Evolutionary conservation across 2,329 filamentous ascomycete species (phyloP).

Genomic region (Tolypocladium pustulatum): DNA sequence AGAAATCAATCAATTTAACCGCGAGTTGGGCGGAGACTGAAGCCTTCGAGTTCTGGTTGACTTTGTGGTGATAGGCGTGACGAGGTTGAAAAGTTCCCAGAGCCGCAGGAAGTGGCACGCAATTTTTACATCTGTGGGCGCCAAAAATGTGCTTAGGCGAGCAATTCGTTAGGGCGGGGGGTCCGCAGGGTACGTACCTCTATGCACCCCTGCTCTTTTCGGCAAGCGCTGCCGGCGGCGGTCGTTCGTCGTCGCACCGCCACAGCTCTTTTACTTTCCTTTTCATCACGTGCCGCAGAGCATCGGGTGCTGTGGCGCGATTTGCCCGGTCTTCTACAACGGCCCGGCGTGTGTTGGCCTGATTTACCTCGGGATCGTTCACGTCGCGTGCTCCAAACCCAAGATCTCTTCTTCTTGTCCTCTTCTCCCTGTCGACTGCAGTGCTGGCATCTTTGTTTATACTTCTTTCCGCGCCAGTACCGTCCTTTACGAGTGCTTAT

Average conservation of each 20-base stretch:
- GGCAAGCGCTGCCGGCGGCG: not conserved
- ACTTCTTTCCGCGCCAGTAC: not conserved
- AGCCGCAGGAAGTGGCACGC: conserved; percentile 9
- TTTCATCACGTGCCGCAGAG: not conserved
- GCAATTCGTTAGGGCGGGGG: conserved; percentile 13
- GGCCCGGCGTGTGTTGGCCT: not conserved
- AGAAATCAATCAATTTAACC: conserved; percentile 99
- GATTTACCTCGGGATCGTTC: not conserved
- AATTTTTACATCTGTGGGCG: conserved; percentile 25
- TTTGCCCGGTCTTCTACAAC: not conserved
- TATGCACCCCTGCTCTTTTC: not conserved
- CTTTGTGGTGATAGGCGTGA: conserved; percentile 15
- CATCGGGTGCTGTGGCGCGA: not conserved
- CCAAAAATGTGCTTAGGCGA: conserved; percentile 17
- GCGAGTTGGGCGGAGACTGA: conserved; percentile 97
- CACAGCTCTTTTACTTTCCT: not conserved
- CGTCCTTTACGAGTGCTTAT: not conserved
- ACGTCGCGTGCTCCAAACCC: not conserved
- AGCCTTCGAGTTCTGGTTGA: conserved; percentile 72
- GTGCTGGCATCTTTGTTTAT: not conserved
- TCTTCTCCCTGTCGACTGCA: not conserved
- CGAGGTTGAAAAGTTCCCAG: conserved; percentile 18
- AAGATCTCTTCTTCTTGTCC: not conserved
- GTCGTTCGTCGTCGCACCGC: not conserved
- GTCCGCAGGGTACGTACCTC: not conserved